Evolutionary conservation across 2,329 filamentous ascomycete genomes (phyloP).

Genomic region (Periconia digitata): DNA sequence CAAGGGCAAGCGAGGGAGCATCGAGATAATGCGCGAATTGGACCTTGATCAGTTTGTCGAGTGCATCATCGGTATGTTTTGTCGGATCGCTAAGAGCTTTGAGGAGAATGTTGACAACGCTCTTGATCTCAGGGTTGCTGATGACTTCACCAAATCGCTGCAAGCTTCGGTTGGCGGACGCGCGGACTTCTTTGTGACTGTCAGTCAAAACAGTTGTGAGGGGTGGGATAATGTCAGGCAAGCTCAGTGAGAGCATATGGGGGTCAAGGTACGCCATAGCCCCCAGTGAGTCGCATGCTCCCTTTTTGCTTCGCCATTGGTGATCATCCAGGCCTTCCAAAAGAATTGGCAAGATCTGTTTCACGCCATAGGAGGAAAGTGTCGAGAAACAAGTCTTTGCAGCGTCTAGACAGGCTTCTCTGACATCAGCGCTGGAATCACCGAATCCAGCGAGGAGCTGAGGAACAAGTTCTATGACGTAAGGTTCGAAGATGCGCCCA

Average conservation of each 20-base stretch:
- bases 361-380: constrained; percentile 93
- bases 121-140: constrained; percentile 95
- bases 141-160: constrained; percentile 99
- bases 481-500: constrained; percentile 89
- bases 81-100: constrained; percentile 97
- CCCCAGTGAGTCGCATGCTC: constrained; percentile 92
- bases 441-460: constrained; percentile 88
- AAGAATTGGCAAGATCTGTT: constrained; percentile 87
- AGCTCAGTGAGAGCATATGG: constrained; percentile 84
- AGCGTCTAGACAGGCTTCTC: constrained; percentile 88
- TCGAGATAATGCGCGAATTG: constrained; percentile 98
- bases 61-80: constrained; percentile 91
- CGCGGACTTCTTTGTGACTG: constrained; percentile 94
- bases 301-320: constrained; percentile 98
- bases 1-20: constrained; percentile 88
- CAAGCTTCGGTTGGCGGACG: constrained; percentile 89
- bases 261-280: constrained; percentile 99
- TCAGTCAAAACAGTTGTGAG: constrained; percentile 93
- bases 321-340: constrained; percentile 90
- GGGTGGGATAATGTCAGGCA: constrained; percentile 96
- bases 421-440: constrained; percentile 83
- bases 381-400: constrained; percentile 93
- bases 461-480: constrained; percentile 92
- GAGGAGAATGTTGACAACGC: constrained; percentile 83
- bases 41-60: constrained; percentile 96